phyloP scores from a whole-genome alignment of 352 stramenopile species.

The Plasmopara muralis region DNA sequence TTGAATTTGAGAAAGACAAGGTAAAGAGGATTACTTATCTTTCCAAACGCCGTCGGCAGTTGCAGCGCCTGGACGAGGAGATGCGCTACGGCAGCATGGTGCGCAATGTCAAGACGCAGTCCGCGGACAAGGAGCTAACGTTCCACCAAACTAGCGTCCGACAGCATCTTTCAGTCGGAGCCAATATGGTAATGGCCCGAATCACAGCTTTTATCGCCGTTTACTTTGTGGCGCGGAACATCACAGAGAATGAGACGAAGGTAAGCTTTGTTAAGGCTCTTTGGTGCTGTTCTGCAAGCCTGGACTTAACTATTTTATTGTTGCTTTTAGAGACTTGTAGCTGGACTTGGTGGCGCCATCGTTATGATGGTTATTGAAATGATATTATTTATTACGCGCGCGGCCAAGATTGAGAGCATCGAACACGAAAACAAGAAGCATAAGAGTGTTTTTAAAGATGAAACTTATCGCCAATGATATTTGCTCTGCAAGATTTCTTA shows the following conservation, averaged over 20 bases:
- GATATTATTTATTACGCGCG: slow-evolving; percentile 76
- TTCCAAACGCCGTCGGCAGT: slow-evolving; percentile 43
- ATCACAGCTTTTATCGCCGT: slow-evolving; percentile 72
- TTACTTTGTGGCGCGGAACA: slow-evolving; percentile 60
- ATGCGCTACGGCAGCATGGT: slow-evolving; percentile 72
- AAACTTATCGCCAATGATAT: no score
- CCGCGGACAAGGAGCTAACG: slow-evolving; percentile 38
- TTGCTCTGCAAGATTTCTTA: no score
- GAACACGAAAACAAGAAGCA: slow-evolving; percentile 40
- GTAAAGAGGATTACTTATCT: slow-evolving; percentile 31
- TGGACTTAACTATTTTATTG: slow-evolving; percentile 1
- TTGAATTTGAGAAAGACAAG: slow-evolving; percentile 8
- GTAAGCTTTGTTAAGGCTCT: slow-evolving; percentile 20
- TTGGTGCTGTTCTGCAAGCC: neutral
- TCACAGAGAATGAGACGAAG: slow-evolving; percentile 74
- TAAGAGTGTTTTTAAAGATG: slow-evolving; percentile 22
- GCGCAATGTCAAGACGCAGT: slow-evolving; percentile 55
- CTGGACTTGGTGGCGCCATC: slow-evolving; percentile 63
- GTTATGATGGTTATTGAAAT: slow-evolving; percentile 87
- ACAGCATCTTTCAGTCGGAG: slow-evolving; percentile 74
- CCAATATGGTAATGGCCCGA: slow-evolving; percentile 82
- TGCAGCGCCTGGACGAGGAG: slow-evolving; percentile 75
- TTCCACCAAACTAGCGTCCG: slow-evolving; percentile 56
- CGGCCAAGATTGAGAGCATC: slow-evolving; percentile 58
- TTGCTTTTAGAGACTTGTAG: slow-evolving; percentile 44